phyloP scores from a whole-genome alignment of 1,139 yeast genomes.

The Pichia sp. region DNA sequence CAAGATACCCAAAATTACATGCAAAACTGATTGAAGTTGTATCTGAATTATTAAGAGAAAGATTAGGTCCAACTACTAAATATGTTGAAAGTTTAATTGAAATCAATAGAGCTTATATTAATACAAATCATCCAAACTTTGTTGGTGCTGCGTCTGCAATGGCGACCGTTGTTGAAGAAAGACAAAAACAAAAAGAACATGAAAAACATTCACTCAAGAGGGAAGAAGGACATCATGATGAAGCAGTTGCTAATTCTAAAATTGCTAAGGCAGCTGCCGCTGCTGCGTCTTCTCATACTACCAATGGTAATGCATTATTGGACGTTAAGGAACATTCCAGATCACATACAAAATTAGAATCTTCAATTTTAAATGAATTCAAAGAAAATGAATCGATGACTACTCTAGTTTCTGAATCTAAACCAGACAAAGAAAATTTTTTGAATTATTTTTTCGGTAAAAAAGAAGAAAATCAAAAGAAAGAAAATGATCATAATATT shows the following conservation, averaged over 20 bases:
- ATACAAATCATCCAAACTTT: constrained; percentile 95
- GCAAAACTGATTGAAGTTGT: constrained; percentile 87
- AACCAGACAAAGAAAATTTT: constrained; percentile 59
- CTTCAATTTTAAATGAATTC: constrained; percentile 10
- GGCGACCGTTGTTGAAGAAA: constrained; percentile 79
- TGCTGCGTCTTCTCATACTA: constrained; percentile 3
- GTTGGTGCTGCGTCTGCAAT: constrained; percentile 96
- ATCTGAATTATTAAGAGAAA: constrained; percentile 81
- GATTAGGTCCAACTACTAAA: constrained; percentile 87
- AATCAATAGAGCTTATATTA: constrained; percentile 91
- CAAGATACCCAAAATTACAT: constrained; percentile 87
- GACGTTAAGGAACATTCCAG: constrained; percentile 4
- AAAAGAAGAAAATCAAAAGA: constrained; percentile 41
- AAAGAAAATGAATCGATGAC: constrained; percentile 2
- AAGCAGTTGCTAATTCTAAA: background rate
- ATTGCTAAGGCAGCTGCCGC: constrained; percentile 13
- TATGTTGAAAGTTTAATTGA: constrained; percentile 92
- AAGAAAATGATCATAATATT: constrained; percentile 11
- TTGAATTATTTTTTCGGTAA: constrained; percentile 92
- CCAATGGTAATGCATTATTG: constrained; percentile 3
- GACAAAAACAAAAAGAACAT: constrained; percentile 42
- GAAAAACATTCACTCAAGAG: constrained; percentile 19
- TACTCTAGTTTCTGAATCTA: constrained; percentile 5
- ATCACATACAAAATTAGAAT: constrained; percentile 6
- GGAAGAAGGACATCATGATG: constrained; percentile 14